Conservation (phyloP, 192 early-diverging fungal genomes). For the Anaeromyces robustus region DNA sequence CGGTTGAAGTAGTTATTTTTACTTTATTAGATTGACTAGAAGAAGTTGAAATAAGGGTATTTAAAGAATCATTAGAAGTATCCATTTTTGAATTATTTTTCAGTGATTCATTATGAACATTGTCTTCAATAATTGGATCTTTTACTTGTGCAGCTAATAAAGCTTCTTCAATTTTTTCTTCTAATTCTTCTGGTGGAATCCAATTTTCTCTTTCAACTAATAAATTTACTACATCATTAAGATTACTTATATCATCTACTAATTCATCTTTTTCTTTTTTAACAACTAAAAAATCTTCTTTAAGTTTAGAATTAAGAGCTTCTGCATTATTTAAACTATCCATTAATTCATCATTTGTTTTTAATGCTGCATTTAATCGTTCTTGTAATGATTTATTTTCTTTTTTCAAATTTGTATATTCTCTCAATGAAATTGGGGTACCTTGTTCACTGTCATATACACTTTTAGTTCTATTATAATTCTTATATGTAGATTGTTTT, state of each 20-base stretch:
- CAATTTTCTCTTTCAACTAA: background rate
- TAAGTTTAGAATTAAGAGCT: background rate
- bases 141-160: background rate
- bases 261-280: background rate
- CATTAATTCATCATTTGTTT: background rate
- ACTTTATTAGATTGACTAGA: too few relatives aligned
- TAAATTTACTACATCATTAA: background rate
- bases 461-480: background rate
- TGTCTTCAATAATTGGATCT: background rate
- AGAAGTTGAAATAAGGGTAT: background rate
- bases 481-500: background rate
- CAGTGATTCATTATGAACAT: too few relatives aligned
- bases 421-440: background rate
- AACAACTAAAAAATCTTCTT: background rate
- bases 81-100: background rate
- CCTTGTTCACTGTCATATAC: background rate
- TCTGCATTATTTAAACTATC: background rate
- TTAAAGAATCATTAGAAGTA: background rate
- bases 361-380: background rate
- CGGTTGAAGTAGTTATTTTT: background rate
- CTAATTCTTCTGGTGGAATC: background rate
- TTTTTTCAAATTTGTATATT: background rate
- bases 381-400: background rate
- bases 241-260: background rate
- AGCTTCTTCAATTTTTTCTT: background rate